A percentile compares a stretch with the other conserved stretches of the same genome.
Conservation (phyloP, 2,329 filamentous ascomycete species). For the Cladosporium sp. region DNA sequence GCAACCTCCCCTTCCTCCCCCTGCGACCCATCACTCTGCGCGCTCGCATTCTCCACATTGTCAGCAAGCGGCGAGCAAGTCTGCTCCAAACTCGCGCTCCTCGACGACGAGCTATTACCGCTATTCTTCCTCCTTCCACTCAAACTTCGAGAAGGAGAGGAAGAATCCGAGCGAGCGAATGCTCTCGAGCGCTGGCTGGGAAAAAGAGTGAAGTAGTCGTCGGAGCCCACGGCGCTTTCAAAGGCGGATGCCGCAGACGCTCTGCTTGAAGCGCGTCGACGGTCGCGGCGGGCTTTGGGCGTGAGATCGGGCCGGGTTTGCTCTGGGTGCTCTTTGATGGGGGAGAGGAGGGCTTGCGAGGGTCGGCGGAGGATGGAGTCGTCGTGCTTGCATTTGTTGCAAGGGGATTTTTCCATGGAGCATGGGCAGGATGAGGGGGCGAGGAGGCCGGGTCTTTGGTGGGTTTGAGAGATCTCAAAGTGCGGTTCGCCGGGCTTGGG, state of each 20-base stretch:
- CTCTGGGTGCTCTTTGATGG: constrained; percentile 3
- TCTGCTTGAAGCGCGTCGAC: neutral
- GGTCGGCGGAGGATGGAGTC: neutral
- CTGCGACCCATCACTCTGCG: neutral
- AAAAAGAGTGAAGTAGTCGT: constrained; percentile 2
- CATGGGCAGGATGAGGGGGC: neutral
- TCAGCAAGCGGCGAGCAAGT: neutral
- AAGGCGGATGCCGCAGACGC: neutral
- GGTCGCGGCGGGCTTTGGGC: constrained; percentile 2
- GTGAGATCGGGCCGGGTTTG: neutral
- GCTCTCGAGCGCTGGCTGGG: neutral
- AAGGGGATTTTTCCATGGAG: neutral
- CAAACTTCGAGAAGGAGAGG: neutral
- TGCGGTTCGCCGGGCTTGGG: neutral
- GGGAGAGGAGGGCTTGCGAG: neutral
- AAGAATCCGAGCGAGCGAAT: neutral
- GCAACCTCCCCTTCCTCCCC: neutral
- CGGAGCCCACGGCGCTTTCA: neutral
- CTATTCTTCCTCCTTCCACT: neutral
- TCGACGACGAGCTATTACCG: neutral
- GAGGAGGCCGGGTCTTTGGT: too few species aligned
- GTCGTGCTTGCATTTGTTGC: neutral
- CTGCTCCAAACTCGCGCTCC: neutral
- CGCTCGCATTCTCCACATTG: neutral
- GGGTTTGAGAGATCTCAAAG: neutral